These are phyloP conservation scores for Phanerochaete carnosa DNA, from an alignment of 768 basidiomycete genomes.

Conservation along the genomic window DNA sequence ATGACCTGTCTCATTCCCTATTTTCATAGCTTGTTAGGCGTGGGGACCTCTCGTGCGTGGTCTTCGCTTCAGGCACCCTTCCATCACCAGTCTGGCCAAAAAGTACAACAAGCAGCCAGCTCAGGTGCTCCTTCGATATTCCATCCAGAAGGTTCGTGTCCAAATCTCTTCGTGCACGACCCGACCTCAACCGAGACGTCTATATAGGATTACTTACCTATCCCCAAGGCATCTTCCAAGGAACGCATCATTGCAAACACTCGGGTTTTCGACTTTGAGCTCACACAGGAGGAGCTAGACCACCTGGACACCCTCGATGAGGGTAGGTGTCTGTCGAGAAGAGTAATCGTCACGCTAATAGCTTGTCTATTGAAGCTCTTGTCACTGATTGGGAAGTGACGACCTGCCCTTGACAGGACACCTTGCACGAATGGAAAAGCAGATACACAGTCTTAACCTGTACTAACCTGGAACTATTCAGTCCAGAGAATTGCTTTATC, in stretches of 20 bases:
- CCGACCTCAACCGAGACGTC: background rate
- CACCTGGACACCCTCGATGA: constrained; percentile 52
- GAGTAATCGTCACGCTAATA: background rate
- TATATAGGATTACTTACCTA: constrained; percentile 52
- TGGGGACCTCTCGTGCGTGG: constrained; percentile 74
- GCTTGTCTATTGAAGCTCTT: constrained; percentile 11
- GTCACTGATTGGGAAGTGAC: constrained; percentile 29
- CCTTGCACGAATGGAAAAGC: background rate
- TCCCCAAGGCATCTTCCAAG: constrained; percentile 61
- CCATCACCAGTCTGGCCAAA: constrained; percentile 41
- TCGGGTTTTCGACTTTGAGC: constrained; percentile 61
- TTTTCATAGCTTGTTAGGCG: constrained; percentile 37
- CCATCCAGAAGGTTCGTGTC: constrained; percentile 63
- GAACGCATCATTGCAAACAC: constrained; percentile 55
- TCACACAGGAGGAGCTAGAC: constrained; percentile 46
- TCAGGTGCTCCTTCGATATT: constrained; percentile 67
- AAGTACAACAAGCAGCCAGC: constrained; percentile 58
- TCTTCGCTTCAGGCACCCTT: constrained; percentile 58
- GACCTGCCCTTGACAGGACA: constrained; percentile 16
- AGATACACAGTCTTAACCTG: background rate
- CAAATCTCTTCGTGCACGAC: background rate
- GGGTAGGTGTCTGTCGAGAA: constrained; percentile 30
- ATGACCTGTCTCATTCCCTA: background rate
- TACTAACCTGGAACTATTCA: too few relatives aligned
- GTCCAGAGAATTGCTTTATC: too few relatives aligned